A percentile compares a stretch with the other conserved stretches of the same genome.
These are phyloP conservation scores for Styphnolobium japonicum DNA, from an alignment of 306 rosid genomes.

Conservation along the genomic window DNA sequence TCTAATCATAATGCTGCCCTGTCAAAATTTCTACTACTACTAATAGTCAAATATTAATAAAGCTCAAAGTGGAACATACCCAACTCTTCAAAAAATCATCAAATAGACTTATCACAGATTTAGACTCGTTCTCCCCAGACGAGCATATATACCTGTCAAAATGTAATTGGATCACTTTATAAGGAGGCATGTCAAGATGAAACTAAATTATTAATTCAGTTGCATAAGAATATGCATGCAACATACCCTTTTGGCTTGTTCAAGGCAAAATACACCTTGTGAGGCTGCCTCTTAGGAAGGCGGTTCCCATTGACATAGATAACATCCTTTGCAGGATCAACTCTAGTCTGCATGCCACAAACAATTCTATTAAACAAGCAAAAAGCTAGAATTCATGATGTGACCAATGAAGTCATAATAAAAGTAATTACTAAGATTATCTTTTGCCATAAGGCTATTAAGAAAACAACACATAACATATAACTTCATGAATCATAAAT, in stretches of 20 bases:
- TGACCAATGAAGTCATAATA: not conserved
- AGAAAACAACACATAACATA: not conserved
- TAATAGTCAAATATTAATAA: not conserved
- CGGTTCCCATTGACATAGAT: constrained; percentile 91
- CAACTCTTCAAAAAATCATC: constrained; percentile 72
- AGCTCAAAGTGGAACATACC: constrained; percentile 53
- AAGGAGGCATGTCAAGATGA: not conserved
- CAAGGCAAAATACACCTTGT: constrained; percentile 82
- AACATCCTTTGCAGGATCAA: constrained; percentile 81
- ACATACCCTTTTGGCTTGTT: constrained; percentile 98
- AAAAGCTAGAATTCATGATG: not conserved
- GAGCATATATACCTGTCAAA: constrained; percentile 79
- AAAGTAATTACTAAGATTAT: not conserved
- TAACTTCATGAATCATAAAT: not conserved
- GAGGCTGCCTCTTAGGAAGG: constrained; percentile 88
- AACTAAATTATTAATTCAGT: constrained; percentile 19
- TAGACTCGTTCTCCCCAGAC: constrained; percentile 71
- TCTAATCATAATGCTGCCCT: not conserved
- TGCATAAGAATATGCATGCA: not conserved
- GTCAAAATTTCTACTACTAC: not conserved
- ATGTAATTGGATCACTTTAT: constrained; percentile 8
- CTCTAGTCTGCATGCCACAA: constrained; percentile 60
- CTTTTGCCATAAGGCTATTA: not conserved
- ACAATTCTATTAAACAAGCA: not conserved
- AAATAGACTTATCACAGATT: constrained; percentile 64